A percentile compares a stretch with the other conserved stretches of the same genome.
Conservation (phyloP, 202 grass and related monocot species). For the Carex sylvatica region DNA sequence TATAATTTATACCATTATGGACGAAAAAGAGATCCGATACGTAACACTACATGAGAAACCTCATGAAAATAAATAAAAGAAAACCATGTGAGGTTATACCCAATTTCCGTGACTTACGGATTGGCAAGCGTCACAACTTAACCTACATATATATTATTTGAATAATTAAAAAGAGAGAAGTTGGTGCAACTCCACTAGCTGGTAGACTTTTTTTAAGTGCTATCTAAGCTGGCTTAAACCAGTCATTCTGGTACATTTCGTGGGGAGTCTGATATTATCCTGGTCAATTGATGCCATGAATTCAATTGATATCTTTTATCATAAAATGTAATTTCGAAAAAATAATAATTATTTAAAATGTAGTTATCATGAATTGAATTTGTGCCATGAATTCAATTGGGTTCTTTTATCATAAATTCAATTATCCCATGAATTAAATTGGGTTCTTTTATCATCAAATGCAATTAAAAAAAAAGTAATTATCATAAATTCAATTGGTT, state of each 20-base stretch:
- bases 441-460: not conserved
- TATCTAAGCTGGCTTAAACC: slow-evolving; percentile 8
- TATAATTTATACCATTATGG: not conserved
- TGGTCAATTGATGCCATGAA: not conserved
- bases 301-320: not conserved
- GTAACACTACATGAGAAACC: not conserved
- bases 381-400: not conserved
- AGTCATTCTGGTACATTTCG: slow-evolving; percentile 6
- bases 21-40: not conserved
- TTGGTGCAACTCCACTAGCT: slow-evolving; percentile 16
- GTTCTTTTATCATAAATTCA: not conserved
- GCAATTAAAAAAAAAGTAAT: too few relatives aligned
- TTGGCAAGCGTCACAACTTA: slow-evolving; percentile 9
- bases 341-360: too few relatives aligned
- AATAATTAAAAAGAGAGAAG: slow-evolving; percentile 3
- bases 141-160: not conserved
- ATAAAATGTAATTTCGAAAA: not conserved
- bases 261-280: slow-evolving; percentile 13
- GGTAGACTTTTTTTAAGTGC: not conserved
- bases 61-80: not conserved
- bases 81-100: not conserved
- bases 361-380: not conserved
- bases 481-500: too few relatives aligned
- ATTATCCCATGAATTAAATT: not conserved
- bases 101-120: slow-evolving; percentile 21